These are phyloP conservation scores for Solanum chacoense DNA, from an alignment of 305 asterid species.

Conservation along the genomic window DNA sequence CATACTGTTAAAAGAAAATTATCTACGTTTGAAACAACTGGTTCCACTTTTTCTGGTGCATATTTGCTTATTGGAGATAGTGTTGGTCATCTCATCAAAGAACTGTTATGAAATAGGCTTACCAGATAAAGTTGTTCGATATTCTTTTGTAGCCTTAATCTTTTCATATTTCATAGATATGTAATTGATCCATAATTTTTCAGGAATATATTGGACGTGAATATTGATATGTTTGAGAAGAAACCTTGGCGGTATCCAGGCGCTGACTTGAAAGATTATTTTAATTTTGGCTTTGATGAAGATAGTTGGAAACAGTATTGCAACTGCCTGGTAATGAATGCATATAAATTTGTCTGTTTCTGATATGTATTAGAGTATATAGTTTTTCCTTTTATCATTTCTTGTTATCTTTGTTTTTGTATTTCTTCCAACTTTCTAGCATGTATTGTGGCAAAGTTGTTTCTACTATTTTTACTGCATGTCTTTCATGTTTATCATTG, in stretches of 20 bases:
- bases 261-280: slow-evolving; percentile 26
- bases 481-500: neutral
- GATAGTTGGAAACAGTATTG: slow-evolving; percentile 31
- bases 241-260: slow-evolving; percentile 35
- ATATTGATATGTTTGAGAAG: slow-evolving; percentile 20
- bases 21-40: neutral
- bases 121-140: neutral
- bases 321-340: slow-evolving; percentile 19
- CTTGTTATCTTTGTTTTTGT: neutral
- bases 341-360: neutral
- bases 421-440: neutral
- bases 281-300: slow-evolving; percentile 38
- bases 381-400: neutral
- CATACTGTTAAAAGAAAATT: neutral
- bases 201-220: slow-evolving; percentile 30
- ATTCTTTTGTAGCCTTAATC: neutral
- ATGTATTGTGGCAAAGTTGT: neutral
- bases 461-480: neutral
- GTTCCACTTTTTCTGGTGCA: neutral
- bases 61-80: neutral
- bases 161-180: neutral
- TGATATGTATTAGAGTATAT: neutral
- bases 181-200: neutral
- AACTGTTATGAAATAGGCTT: neutral
- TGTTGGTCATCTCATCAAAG: neutral